A percentile compares a stretch with the other conserved stretches of the same genome.
Conservation (phyloP, 2,329 filamentous ascomycete genomes). For the Fusarium denticulatum region DNA sequence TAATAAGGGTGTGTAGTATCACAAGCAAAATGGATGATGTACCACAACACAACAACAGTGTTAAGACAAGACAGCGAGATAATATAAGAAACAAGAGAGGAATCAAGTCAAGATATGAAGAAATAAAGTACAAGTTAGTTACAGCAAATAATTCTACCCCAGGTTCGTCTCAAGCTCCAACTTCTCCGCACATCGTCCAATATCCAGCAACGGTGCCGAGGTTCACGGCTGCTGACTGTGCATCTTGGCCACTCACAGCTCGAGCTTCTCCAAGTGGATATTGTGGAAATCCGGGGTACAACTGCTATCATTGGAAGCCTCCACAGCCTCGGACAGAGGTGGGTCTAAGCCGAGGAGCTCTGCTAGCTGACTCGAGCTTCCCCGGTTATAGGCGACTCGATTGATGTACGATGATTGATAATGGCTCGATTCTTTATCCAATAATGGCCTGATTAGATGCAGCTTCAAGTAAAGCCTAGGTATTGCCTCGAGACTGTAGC, state of each 20-base stretch:
- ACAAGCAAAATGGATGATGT: neutral
- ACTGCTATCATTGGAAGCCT: conserved; percentile 23
- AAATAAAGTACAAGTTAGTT: conserved; percentile 1
- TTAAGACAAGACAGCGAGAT: neutral
- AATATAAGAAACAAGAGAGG: neutral
- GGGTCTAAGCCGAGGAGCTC: conserved; percentile 30
- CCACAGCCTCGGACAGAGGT: conserved; percentile 31
- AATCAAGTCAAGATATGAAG: conserved; percentile 13
- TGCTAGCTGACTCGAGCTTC: conserved; percentile 5
- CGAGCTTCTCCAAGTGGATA: conserved; percentile 14
- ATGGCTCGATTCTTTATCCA: neutral
- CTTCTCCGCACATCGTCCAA: conserved; percentile 44
- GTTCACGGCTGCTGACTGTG: conserved; percentile 33
- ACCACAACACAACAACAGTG: conserved; percentile 3
- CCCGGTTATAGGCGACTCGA: conserved; percentile 10
- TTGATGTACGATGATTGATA: neutral
- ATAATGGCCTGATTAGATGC: neutral
- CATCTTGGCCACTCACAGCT: conserved; percentile 21
- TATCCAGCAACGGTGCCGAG: conserved; percentile 38
- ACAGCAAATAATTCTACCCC: conserved; percentile 24
- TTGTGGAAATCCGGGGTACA: conserved; percentile 41
- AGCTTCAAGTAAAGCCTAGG: neutral
- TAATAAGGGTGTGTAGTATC: conserved; percentile 4
- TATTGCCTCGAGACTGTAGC: neutral
- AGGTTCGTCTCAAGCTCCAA: conserved; percentile 28